Percentiles rank a stretch among this genome's conserved stretches.
These are phyloP conservation scores for Myriangium duriaei DNA, from an alignment of 2,329 filamentous ascomycete genomes.

Conservation along the genomic window DNA sequence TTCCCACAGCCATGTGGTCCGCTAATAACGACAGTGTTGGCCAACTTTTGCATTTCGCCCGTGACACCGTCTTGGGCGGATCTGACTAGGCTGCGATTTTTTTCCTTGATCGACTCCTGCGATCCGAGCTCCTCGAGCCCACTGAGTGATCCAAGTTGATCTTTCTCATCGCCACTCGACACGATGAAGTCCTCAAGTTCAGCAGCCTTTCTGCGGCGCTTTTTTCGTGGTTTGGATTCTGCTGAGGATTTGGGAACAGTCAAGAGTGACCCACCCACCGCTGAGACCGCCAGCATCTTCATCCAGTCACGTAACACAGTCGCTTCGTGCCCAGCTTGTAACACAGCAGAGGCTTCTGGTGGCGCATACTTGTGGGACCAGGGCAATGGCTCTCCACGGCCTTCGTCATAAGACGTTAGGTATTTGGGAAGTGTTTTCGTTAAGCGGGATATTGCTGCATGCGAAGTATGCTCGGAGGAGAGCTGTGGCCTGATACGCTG, in stretches of 20 bases:
- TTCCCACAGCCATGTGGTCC: slow-evolving; percentile 87
- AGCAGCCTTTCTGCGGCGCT: slow-evolving; percentile 50
- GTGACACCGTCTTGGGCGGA: slow-evolving; percentile 8
- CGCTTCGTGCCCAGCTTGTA: slow-evolving; percentile 63
- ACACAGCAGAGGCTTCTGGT: slow-evolving; percentile 51
- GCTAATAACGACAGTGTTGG: slow-evolving; percentile 76
- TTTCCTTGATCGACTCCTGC: slow-evolving; percentile 22
- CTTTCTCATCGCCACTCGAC: slow-evolving; percentile 61
- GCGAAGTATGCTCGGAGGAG: slow-evolving; percentile 18
- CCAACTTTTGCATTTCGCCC: slow-evolving; percentile 31
- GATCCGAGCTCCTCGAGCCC: slow-evolving; percentile 46
- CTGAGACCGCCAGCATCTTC: slow-evolving; percentile 51
- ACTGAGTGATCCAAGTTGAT: slow-evolving; percentile 43
- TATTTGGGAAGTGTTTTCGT: slow-evolving; percentile 47
- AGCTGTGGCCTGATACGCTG: not conserved
- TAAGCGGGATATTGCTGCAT: slow-evolving; percentile 48
- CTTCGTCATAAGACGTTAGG: slow-evolving; percentile 69
- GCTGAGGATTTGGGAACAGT: slow-evolving; percentile 7
- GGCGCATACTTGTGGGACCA: slow-evolving; percentile 88
- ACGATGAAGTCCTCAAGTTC: slow-evolving; percentile 73
- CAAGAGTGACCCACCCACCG: slow-evolving; percentile 2
- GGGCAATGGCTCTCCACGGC: slow-evolving; percentile 55
- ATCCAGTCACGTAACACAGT: slow-evolving; percentile 70
- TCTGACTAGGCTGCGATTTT: slow-evolving; percentile 20
- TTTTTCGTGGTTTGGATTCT: slow-evolving; percentile 39